phyloP scores from a whole-genome alignment of 768 basidiomycete species.

The Lactarius vividus region DNA sequence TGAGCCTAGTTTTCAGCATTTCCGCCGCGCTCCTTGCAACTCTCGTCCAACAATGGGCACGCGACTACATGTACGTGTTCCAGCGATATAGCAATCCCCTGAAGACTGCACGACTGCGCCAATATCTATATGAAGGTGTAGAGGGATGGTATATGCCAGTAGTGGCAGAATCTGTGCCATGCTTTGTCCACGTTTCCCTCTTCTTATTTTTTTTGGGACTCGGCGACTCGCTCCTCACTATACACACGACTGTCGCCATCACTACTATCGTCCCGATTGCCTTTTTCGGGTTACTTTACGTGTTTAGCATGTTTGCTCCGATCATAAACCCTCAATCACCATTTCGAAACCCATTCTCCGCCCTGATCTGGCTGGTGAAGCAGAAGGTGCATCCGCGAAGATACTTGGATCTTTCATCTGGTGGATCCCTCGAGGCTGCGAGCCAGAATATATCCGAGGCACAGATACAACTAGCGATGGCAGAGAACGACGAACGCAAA shows the following conservation, averaged over 20 bases:
- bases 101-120: slow-evolving; percentile 38
- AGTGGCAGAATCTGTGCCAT: slow-evolving; percentile 44
- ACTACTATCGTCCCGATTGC: slow-evolving; percentile 8
- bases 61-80: slow-evolving; percentile 35
- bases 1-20: no score
- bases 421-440: no score
- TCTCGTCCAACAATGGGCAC: slow-evolving; percentile 49
- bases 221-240: slow-evolving; percentile 41
- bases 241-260: slow-evolving; percentile 19
- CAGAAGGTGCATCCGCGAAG: no score
- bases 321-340: slow-evolving; percentile 2
- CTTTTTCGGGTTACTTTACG: slow-evolving; percentile 12
- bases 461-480: no score
- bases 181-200: slow-evolving; percentile 48
- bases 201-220: slow-evolving; percentile 51
- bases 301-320: slow-evolving; percentile 14
- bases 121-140: slow-evolving; percentile 39
- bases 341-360: slow-evolving; percentile 11
- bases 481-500: background rate
- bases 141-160: slow-evolving; percentile 41
- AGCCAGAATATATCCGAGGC: no score
- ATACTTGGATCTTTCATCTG: background rate
- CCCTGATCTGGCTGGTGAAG: no score
- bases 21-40: no score
- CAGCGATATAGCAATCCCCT: slow-evolving; percentile 31